These are phyloP conservation scores for Dioscorea dumetorum DNA, from an alignment of 106 monocot genomes.

Conservation along the genomic window DNA sequence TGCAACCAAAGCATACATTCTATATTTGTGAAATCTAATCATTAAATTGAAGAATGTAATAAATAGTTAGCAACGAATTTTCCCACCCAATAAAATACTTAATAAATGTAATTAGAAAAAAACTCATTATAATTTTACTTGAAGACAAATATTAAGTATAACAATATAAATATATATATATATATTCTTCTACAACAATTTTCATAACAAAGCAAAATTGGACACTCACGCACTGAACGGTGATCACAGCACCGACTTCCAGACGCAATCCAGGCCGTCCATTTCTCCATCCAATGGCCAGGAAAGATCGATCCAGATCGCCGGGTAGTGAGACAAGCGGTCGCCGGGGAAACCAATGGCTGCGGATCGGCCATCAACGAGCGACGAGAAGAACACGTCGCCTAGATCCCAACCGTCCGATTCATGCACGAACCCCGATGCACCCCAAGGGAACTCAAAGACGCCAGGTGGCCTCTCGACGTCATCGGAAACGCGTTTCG, in stretches of 20 bases:
- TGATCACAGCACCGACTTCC: conserved; percentile 36
- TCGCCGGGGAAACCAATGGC: conserved; percentile 46
- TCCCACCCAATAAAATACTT: too few relatives aligned
- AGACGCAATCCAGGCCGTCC: conserved; percentile 47
- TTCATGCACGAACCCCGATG: conserved; percentile 5
- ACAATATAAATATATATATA: too few relatives aligned
- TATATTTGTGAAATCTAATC: too few relatives aligned
- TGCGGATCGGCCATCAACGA: conserved; percentile 53
- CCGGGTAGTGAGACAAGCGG: conserved; percentile 11
- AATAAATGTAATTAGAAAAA: too few relatives aligned
- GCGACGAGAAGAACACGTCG: conserved; percentile 77
- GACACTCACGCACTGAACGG: conserved; percentile 13
- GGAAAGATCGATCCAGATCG: conserved; percentile 12
- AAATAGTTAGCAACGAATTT: too few relatives aligned
- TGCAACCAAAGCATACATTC: too few relatives aligned
- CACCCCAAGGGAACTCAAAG: conserved; percentile 60
- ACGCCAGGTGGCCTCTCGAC: conserved; percentile 27
- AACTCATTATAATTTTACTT: too few relatives aligned
- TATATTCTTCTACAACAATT: too few relatives aligned
- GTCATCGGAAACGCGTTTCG: neutral
- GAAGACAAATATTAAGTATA: too few relatives aligned
- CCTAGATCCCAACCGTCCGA: conserved; percentile 27
- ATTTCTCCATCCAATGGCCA: conserved; percentile 7
- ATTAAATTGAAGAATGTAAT: too few relatives aligned
- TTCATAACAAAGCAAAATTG: too few relatives aligned